A percentile compares a stretch with the other conserved stretches of the same genome.
Evolutionary conservation across 148 eudicot species (phyloP).

Genomic region (Camellia sinensis): DNA sequence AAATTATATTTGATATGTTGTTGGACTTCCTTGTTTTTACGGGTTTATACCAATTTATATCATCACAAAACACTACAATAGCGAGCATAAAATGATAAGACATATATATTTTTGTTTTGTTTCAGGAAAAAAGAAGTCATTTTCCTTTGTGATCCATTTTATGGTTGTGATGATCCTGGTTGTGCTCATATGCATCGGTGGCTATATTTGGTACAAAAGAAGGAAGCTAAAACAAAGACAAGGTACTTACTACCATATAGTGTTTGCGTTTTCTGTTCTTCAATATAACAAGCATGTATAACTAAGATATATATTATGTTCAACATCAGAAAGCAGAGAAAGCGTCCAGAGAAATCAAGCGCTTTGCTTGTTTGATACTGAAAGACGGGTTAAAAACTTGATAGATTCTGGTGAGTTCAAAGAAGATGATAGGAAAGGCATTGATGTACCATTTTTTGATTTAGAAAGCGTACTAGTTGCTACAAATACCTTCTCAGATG

Average conservation of each 20-base stretch:
- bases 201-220: background rate
- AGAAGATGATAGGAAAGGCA: conserved; percentile 17
- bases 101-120: background rate
- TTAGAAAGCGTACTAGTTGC: background rate
- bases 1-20: too few species aligned
- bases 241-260: background rate
- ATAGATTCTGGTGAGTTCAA: background rate
- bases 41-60: too few species aligned
- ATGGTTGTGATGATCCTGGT: background rate
- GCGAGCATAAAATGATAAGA: too few species aligned
- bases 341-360: background rate
- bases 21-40: too few species aligned
- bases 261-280: too few species aligned
- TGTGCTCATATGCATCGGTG: background rate
- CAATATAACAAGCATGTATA: too few species aligned
- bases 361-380: background rate
- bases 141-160: background rate
- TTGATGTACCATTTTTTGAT: background rate
- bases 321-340: background rate
- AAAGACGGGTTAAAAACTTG: conserved; percentile 3
- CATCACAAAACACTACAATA: too few species aligned
- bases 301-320: background rate
- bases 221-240: background rate
- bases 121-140: background rate
- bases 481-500: conserved; percentile 7